phyloP scores from a whole-genome alignment of 2,329 filamentous ascomycete species.

The Cyanodermella asteris region DNA sequence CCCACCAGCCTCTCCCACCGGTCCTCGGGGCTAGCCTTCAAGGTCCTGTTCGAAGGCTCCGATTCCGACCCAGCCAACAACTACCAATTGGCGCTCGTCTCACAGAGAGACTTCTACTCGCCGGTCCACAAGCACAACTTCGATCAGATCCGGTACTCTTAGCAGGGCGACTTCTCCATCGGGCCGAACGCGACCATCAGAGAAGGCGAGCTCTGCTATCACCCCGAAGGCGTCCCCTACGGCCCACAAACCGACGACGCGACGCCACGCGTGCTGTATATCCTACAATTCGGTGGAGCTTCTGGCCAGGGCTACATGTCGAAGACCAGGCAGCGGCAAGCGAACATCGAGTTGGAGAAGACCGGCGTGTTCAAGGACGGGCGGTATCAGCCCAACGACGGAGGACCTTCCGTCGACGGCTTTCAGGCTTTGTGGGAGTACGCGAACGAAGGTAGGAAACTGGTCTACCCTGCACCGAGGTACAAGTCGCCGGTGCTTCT shows the following conservation, averaged over 20 bases:
- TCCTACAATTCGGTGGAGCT: conserved; percentile 8
- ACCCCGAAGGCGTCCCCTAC: conserved; percentile 9
- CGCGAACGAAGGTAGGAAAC: conserved; percentile 1
- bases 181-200: too few relatives aligned
- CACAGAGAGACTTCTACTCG: too few relatives aligned
- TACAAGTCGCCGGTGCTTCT: conserved; percentile 5
- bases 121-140: too few relatives aligned
- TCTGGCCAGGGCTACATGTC: conserved; percentile 7
- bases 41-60: too few relatives aligned
- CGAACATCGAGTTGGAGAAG: conserved; percentile 3
- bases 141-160: too few relatives aligned
- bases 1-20: too few relatives aligned
- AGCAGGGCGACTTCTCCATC: too few relatives aligned
- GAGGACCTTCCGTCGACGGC: conserved; percentile 2
- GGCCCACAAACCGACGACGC: conserved; percentile 7
- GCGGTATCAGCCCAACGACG: conserved; percentile 3
- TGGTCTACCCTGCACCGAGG: conserved; percentile 6
- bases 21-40: too few relatives aligned
- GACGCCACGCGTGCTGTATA: conserved; percentile 5
- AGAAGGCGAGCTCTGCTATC: too few relatives aligned
- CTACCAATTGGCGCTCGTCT: too few relatives aligned
- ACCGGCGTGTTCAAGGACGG: conserved; percentile 7
- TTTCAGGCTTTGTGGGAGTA: conserved; percentile 8
- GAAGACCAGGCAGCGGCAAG: conserved; percentile 2
- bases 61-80: too few relatives aligned